phyloP scores from a whole-genome alignment of 1,139 yeast species.

The Wickerhamomyces sp. region DNA sequence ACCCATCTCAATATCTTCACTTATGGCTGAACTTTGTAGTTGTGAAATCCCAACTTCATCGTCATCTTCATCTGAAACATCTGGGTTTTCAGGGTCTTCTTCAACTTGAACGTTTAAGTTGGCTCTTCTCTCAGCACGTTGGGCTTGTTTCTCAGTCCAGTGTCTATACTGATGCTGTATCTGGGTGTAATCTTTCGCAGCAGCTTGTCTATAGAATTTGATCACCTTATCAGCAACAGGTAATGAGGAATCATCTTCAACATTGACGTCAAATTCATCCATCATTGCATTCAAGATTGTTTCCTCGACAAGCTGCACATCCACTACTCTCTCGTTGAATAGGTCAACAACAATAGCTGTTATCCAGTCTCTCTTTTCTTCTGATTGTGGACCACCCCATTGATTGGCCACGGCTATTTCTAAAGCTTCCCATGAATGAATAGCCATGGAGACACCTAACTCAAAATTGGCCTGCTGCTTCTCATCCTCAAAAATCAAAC shows the following conservation, averaged over 20 bases:
- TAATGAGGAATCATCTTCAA: constrained; percentile 86
- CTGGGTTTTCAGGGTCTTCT: constrained; percentile 60
- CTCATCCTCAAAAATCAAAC: constrained; percentile 52
- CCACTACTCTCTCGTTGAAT: constrained; percentile 61
- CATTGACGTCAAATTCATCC: constrained; percentile 85
- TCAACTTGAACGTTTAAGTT: constrained; percentile 36
- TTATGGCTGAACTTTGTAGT: constrained; percentile 13
- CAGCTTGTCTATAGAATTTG: constrained; percentile 61
- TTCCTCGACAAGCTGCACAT: constrained; percentile 76
- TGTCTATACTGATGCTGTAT: constrained; percentile 57
- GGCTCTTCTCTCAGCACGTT: constrained; percentile 26
- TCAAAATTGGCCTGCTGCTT: constrained; percentile 81
- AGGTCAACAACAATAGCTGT: constrained; percentile 78
- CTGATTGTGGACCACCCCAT: constrained; percentile 95
- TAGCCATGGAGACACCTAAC: constrained; percentile 87
- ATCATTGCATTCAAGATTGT: constrained; percentile 84
- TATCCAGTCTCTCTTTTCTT: constrained; percentile 93
- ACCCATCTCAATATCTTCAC: constrained; percentile 36
- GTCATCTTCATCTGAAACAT: constrained; percentile 41
- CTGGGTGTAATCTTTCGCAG: constrained; percentile 41
- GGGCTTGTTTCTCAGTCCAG: constrained; percentile 51
- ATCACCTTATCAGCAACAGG: constrained; percentile 66
- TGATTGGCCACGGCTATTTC: constrained; percentile 88
- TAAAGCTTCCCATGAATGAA: constrained; percentile 85
- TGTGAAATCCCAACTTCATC: constrained; percentile 33